Percentiles rank a stretch among this genome's conserved stretches.
Evolutionary conservation across 1,284 basidiomycete species (phyloP).

Genomic region (Coriolopsis trogii): DNA sequence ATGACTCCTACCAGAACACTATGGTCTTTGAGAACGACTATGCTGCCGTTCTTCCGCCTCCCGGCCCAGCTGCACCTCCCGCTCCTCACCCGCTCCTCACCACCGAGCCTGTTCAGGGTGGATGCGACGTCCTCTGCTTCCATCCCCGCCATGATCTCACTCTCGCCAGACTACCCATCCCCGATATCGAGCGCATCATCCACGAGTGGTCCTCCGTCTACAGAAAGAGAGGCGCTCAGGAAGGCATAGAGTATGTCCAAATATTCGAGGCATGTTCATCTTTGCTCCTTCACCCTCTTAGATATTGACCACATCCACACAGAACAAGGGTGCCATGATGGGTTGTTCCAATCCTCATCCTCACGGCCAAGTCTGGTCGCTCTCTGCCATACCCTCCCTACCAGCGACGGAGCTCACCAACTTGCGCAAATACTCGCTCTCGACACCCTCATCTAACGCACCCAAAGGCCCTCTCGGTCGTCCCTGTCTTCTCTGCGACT

Average conservation of each 20-base stretch:
- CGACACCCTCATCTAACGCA: conserved; percentile 43
- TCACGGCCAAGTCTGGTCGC: conserved; percentile 91
- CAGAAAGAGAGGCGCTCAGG: conserved; percentile 57
- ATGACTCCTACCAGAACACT: conserved; percentile 73
- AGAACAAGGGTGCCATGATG: conserved; percentile 97
- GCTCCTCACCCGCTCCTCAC: conserved; percentile 67
- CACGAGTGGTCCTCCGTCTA: conserved; percentile 81
- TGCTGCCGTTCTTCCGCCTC: conserved; percentile 75
- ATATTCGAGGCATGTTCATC: conserved; percentile 76
- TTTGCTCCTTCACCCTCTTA: background rate
- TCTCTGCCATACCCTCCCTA: conserved; percentile 75
- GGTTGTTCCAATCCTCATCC: conserved; percentile 97
- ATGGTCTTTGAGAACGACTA: conserved; percentile 87
- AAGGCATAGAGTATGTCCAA: conserved; percentile 81
- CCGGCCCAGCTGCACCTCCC: conserved; percentile 48
- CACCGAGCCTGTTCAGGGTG: conserved; percentile 76
- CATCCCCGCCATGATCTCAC: conserved; percentile 92
- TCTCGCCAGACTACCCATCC: conserved; percentile 68
- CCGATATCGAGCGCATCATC: conserved; percentile 74
- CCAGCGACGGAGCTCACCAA: conserved; percentile 68
- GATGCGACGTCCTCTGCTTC: conserved; percentile 91
- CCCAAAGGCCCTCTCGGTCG: conserved; percentile 60
- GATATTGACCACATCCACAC: background rate
- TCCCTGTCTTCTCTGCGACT: conserved; percentile 85
- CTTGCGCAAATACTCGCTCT: conserved; percentile 57